Evolutionary conservation across 345 rosid species (phyloP).

Genomic region (Rhodomyrtus tomentosa): DNA sequence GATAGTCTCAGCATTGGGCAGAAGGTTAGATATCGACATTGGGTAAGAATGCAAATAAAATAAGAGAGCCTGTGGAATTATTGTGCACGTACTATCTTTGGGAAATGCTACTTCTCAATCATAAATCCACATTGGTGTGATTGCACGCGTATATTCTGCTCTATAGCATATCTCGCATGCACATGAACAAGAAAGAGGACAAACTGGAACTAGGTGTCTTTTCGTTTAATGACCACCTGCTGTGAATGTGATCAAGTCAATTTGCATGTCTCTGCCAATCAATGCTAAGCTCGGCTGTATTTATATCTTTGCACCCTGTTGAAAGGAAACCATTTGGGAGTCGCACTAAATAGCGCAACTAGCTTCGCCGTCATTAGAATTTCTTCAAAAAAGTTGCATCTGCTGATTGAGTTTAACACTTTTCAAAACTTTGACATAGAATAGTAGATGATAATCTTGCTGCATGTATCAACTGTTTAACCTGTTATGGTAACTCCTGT

Average conservation of each 20-base stretch:
- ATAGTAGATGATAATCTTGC: not conserved
- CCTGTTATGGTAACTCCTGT: not conserved
- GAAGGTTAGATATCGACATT: not conserved
- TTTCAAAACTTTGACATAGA: not conserved
- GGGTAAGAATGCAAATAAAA: not conserved
- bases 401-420: not conserved
- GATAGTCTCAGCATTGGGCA: not conserved
- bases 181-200: not conserved
- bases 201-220: not conserved
- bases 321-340: not conserved
- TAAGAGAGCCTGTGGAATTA: not conserved
- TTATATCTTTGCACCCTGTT: not conserved
- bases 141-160: not conserved
- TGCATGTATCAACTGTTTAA: not conserved
- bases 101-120: not conserved
- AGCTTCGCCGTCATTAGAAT: not conserved
- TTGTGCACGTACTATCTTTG: not conserved
- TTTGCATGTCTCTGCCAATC: not conserved
- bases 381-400: not conserved
- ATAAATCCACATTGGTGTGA: not conserved
- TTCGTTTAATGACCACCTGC: not conserved
- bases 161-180: not conserved
- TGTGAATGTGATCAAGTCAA: not conserved
- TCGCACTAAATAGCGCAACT: not conserved
- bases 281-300: not conserved